A percentile compares a stretch with the other conserved stretches of the same genome.
phyloP scores from a whole-genome alignment of 495 filamentous ascomycete genomes.

The Daldinia grandis region DNA sequence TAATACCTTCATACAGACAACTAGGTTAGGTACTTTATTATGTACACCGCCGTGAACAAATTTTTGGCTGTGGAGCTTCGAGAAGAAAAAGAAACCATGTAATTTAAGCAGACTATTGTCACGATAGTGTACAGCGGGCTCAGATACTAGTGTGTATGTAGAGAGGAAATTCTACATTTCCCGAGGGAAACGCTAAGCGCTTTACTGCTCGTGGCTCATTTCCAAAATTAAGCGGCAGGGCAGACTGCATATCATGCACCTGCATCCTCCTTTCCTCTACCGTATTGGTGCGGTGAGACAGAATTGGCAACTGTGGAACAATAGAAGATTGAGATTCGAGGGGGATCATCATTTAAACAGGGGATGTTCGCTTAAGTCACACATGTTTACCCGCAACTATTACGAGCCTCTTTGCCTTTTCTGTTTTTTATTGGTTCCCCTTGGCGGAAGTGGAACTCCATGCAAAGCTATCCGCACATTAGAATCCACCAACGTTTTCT shows the following conservation, averaged over 20 bases:
- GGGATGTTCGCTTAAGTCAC: constrained; percentile 10
- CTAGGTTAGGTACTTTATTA: not conserved
- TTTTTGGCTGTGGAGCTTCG: not conserved
- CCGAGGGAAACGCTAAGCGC: not conserved
- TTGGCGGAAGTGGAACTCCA: not conserved
- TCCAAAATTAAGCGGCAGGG: constrained; percentile 3
- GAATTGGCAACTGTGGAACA: constrained; percentile 20
- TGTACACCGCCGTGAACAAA: not conserved
- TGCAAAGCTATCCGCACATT: not conserved
- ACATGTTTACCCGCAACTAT: constrained; percentile 12
- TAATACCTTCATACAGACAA: not conserved
- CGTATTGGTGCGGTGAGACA: constrained; percentile 25
- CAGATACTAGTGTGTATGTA: not conserved
- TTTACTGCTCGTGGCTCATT: not conserved
- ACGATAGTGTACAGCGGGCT: not conserved
- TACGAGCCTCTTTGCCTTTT: constrained; percentile 25
- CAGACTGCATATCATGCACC: constrained; percentile 1
- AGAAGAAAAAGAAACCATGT: not conserved
- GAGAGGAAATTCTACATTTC: not conserved
- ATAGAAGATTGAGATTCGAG: constrained; percentile 19
- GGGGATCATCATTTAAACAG: constrained; percentile 9
- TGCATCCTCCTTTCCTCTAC: constrained; percentile 2
- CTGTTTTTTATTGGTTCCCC: constrained; percentile 7
- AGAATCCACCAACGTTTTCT: not conserved
- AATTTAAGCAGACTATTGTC: not conserved